Conservation (phyloP, 2,329 filamentous ascomycete genomes). For the Botryotinia globosa region DNA sequence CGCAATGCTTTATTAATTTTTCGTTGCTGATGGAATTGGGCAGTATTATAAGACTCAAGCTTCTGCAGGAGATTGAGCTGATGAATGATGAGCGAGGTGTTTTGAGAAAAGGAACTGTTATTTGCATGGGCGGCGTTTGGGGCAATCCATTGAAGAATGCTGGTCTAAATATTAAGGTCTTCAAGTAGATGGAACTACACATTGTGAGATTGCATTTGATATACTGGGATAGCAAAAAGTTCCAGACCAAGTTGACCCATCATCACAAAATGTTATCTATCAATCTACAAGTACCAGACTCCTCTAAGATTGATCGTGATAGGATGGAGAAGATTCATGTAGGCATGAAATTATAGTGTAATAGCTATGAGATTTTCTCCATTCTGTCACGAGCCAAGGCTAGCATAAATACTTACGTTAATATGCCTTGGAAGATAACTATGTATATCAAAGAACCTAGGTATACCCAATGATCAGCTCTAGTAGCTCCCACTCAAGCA, state of each 20-base stretch:
- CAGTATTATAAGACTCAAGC: conserved; percentile 35
- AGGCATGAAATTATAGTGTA: neutral
- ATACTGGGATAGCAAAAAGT: neutral
- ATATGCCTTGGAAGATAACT: neutral
- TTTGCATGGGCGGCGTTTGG: conserved; percentile 18
- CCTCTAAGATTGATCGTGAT: neutral
- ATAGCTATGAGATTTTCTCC: neutral
- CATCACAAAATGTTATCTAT: neutral
- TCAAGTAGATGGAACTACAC: neutral
- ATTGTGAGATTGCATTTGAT: neutral
- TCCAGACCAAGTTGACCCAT: neutral
- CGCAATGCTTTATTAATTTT: conserved; percentile 27
- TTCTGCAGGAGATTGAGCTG: conserved; percentile 27
- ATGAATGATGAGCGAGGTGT: conserved; percentile 19
- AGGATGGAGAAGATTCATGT: neutral
- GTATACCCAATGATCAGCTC: conserved; percentile 3
- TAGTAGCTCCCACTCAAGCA: conserved; percentile 7
- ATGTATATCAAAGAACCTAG: neutral
- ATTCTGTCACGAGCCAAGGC: neutral
- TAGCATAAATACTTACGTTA: neutral
- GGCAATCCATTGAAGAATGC: conserved; percentile 5
- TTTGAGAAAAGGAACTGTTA: neutral
- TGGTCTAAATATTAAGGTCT: neutral
- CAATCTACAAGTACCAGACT: neutral
- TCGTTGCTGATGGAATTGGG: conserved; percentile 31